A percentile compares a stretch with the other conserved stretches of the same genome.
phyloP scores from a whole-genome alignment of 805 yeast genomes.

The Babjeviella inositovora region DNA sequence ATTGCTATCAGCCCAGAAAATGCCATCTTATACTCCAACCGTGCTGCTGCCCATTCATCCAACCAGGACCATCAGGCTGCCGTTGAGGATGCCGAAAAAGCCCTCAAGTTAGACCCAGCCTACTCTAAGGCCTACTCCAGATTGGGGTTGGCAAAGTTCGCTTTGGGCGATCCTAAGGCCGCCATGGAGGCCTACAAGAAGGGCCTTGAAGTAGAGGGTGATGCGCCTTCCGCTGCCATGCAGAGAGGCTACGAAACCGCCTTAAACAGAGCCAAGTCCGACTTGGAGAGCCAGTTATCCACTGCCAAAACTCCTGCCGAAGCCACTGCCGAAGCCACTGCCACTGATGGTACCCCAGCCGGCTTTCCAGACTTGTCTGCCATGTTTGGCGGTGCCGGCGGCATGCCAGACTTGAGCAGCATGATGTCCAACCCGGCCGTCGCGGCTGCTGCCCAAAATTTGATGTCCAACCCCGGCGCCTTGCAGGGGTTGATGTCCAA shows the following conservation, averaged over 20 bases:
- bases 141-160: constrained; percentile 85
- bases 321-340: constrained; percentile 10
- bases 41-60: constrained; percentile 94
- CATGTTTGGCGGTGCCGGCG: constrained; percentile 60
- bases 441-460: constrained; percentile 74
- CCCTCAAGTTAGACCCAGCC: constrained; percentile 60
- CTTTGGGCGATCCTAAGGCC: constrained; percentile 85
- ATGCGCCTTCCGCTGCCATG: constrained; percentile 76
- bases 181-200: constrained; percentile 81
- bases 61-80: constrained; percentile 61
- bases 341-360: constrained; percentile 15
- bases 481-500: constrained; percentile 60
- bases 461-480: constrained; percentile 79
- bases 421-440: constrained; percentile 84
- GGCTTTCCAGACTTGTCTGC: constrained; percentile 68
- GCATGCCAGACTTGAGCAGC: constrained; percentile 51
- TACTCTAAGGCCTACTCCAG: constrained; percentile 93
- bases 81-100: constrained; percentile 66
- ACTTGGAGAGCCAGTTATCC: constrained; percentile 27
- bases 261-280: constrained; percentile 71
- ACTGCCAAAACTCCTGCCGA: constrained; percentile 15
- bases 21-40: constrained; percentile 78
- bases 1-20: constrained; percentile 52
- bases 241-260: constrained; percentile 89
- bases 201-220: constrained; percentile 83